Evolutionary conservation across 441 rosid genomes (phyloP), one percentile per base, ranked within the genome.

Genomic region (Corymbia citriodora): DNA sequence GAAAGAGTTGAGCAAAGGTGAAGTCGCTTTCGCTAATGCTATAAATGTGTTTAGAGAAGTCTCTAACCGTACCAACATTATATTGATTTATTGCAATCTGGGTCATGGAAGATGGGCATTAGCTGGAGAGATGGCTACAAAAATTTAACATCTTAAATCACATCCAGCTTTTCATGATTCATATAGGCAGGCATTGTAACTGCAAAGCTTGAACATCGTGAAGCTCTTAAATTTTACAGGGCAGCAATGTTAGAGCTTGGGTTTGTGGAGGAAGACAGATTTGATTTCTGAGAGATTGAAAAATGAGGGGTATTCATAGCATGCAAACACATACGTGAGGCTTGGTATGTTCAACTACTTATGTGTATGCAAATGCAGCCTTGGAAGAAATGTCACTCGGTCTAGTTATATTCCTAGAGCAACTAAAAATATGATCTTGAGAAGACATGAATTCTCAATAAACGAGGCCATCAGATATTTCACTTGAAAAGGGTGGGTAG

Each of bases 81-180:
- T 98, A 88, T 89, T 95, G 88, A 97, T 95, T 90, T 93, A 95
- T 93, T 96, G 98, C 90, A 98, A 98, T 90, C 87, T 97, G 94
- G 97, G 99, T 87, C 99, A 98, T 90, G 99, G 98, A 12, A 94
- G 99, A 92, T 93, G 98, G 70, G 97, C 98, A 88, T 92, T 96
- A 91, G 99, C 98, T 90, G 99, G 96, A 95, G 99, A 97, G 93
- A 93, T 96, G 95, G 96, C 95, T 74, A 79, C 94, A 55, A 95
- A 96, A 93, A 91, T 95, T 61, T 55, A 27, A 57, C 61, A 21
- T 57, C 61, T 57, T 55, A 55, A 55, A 55, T 55, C 29, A 10
- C 9, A 57, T 57, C 63, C 63, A 0, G 9, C 25, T 57, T 9
- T 57, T 57, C 63, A 23, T 57, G 13, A 23, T 57, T 57, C 7